phyloP scores from a whole-genome alignment of 305 asterid species.

The Ruellia speciosa region DNA sequence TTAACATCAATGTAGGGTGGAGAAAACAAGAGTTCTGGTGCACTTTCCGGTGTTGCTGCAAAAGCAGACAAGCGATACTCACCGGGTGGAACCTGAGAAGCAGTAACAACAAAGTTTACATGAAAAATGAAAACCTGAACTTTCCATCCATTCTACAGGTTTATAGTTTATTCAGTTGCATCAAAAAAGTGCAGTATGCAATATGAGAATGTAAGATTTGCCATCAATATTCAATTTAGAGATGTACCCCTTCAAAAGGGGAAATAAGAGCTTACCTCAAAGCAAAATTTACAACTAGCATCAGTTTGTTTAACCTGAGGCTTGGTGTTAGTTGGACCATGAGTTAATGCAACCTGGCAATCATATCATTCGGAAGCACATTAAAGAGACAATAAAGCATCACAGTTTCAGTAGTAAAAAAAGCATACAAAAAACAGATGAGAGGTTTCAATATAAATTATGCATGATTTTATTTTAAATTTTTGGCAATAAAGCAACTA shows the following conservation, averaged over 20 bases:
- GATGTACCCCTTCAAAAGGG: conserved; percentile 18
- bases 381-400: conserved; percentile 16
- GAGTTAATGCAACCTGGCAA: conserved; percentile 85
- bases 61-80: conserved; percentile 90
- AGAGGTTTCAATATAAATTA: neutral
- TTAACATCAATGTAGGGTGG: conserved; percentile 64
- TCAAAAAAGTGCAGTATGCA: conserved; percentile 14
- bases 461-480: neutral
- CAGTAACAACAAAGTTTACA: conserved; percentile 23
- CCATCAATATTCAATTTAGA: conserved; percentile 9
- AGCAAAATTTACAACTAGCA: conserved; percentile 74
- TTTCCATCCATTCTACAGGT: conserved; percentile 13
- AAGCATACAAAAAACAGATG: neutral
- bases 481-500: no score
- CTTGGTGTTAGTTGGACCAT: conserved; percentile 82
- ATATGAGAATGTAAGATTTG: conserved; percentile 5
- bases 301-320: conserved; percentile 81
- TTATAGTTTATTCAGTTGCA: conserved; percentile 9
- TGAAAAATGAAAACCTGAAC: conserved; percentile 19
- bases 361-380: conserved; percentile 20
- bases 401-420: conserved; percentile 11
- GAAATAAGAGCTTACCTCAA: conserved; percentile 49
- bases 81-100: conserved; percentile 78
- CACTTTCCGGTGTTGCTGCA: conserved; percentile 72
- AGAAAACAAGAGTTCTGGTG: conserved; percentile 76